A percentile compares a stretch with the other conserved stretches of the same genome.
phyloP scores from a whole-genome alignment of 768 basidiomycete species.

The Tylopilus sp. region DNA sequence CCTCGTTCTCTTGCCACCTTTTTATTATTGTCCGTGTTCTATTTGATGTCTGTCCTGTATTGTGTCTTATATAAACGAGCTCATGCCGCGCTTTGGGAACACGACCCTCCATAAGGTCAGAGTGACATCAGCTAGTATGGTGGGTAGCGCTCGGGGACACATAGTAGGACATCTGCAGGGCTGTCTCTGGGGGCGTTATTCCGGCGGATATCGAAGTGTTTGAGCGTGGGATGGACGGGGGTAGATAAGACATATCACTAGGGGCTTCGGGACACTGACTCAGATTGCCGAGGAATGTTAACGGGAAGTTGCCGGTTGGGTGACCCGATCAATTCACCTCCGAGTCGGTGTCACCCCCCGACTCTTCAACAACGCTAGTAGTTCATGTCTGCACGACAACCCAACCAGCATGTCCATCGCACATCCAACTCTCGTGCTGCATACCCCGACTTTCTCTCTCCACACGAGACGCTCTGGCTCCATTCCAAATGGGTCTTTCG shows the following conservation, averaged over 20 bases:
- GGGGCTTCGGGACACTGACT: too few relatives aligned
- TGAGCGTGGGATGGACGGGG: background rate
- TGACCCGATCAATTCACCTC: constrained; percentile 2
- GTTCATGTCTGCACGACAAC: constrained; percentile 25
- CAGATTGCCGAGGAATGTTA: background rate
- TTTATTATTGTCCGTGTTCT: constrained; percentile 26
- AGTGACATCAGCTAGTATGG: background rate
- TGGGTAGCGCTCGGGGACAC: background rate
- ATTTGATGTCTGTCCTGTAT: constrained; percentile 29
- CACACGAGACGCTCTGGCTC: constrained; percentile 55
- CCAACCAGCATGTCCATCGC: constrained; percentile 5
- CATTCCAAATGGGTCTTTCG: constrained; percentile 56
- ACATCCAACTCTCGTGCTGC: constrained; percentile 41
- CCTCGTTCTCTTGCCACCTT: constrained; percentile 8
- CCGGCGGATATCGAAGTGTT: background rate
- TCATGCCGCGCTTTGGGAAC: background rate
- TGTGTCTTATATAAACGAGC: constrained; percentile 19
- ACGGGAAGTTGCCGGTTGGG: constrained; percentile 13
- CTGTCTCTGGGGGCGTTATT: background rate
- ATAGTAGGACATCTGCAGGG: background rate
- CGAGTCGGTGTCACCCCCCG: background rate
- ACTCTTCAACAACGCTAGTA: too few relatives aligned
- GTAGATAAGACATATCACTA: background rate
- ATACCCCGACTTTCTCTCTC: constrained; percentile 69
- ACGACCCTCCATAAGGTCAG: background rate